Base-by-base conservation (phyloP, 225 moss, liverwort and hornwort species). In the Ulota crispa region DNA sequence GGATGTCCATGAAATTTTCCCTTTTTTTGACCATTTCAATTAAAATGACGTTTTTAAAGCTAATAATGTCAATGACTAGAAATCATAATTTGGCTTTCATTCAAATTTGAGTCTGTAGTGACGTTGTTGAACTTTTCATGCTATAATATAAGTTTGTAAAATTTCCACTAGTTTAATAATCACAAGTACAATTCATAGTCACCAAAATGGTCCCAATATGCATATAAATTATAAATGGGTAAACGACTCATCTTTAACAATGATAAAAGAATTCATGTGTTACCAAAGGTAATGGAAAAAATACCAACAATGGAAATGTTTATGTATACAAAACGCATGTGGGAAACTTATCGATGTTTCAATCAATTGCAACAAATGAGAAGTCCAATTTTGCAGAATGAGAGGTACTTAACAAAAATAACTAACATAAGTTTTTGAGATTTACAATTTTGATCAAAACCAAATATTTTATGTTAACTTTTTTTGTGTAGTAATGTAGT, bases 261-360 rank as follows among this genome's bases (percentile, higher is more conserved):
- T 59, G 4, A 50, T 0, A 8, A 34, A n/a, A 18, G 30, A 21
- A 39, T 27, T 61, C 3, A 20, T 13, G 9, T 30, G 18, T 28
- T 42, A 4, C 14, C 31, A 54, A 23, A 88, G 88, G 84, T 82
- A 13, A 82, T 84, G 79, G 57, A 79, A 26, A 64, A 68, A 23
- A 27, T 89, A 54, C 84, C 76, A 15, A 82, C 79, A 57, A 0
- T 28, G 10, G 76, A 84, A 13, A 0, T 28, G 8, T 86, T 62
- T 19, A 47, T 10, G 1, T 79, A 84, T 9, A 89, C 86, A 10
- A 83, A 75, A 60, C 23, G 0, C 0, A 89, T 86, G 82, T 84
- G 86, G 89, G 26, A 55, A 15, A 31, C 82, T 8, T 86, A 89
- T 64, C 39, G 37, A 21, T 3, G 0, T 31, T 82, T 86, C 47